These are phyloP conservation scores for Triadica sebifera DNA, from an alignment of 345 rosid genomes.

Conservation along the genomic window DNA sequence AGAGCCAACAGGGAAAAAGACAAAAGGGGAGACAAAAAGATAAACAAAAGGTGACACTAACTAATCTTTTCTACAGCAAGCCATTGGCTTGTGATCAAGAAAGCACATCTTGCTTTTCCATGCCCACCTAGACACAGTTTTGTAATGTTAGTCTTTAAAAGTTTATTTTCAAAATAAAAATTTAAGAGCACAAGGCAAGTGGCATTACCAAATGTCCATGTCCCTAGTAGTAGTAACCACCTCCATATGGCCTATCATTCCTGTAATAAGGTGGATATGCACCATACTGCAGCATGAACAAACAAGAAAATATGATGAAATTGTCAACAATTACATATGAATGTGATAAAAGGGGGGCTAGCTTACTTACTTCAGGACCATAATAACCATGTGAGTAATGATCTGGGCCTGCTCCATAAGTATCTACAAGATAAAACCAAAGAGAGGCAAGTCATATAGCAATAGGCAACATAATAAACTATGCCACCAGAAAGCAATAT, in stretches of 20 bases:
- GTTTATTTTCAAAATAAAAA: not conserved
- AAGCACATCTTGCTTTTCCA: slow-evolving; percentile 34
- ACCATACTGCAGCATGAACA: slow-evolving; percentile 40
- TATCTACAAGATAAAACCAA: slow-evolving; percentile 37
- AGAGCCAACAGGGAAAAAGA: not conserved
- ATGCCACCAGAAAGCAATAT: slow-evolving; percentile 6
- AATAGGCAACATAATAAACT: not conserved
- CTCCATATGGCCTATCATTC: slow-evolving; percentile 42
- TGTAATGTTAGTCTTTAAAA: slow-evolving; percentile 6
- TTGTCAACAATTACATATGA: slow-evolving; percentile 9
- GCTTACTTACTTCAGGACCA: slow-evolving; percentile 49
- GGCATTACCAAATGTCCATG: slow-evolving; percentile 29
- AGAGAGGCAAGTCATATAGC: slow-evolving; percentile 11
- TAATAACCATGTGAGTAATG: slow-evolving; percentile 40
- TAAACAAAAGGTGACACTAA: slow-evolving; percentile 14
- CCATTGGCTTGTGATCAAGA: slow-evolving; percentile 28
- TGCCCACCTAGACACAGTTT: slow-evolving; percentile 37
- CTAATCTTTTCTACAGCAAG: slow-evolving; percentile 29
- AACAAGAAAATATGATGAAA: slow-evolving; percentile 6
- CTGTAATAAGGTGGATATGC: slow-evolving; percentile 41
- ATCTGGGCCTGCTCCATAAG: slow-evolving; percentile 39
- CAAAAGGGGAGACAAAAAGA: slow-evolving; percentile 11
- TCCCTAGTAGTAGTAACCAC: slow-evolving; percentile 43
- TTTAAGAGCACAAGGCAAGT: slow-evolving; percentile 3
- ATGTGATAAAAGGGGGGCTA: slow-evolving; percentile 9